Conservation (phyloP, 352 stramenopile genomes). For the Phytopythium oedochilum region DNA sequence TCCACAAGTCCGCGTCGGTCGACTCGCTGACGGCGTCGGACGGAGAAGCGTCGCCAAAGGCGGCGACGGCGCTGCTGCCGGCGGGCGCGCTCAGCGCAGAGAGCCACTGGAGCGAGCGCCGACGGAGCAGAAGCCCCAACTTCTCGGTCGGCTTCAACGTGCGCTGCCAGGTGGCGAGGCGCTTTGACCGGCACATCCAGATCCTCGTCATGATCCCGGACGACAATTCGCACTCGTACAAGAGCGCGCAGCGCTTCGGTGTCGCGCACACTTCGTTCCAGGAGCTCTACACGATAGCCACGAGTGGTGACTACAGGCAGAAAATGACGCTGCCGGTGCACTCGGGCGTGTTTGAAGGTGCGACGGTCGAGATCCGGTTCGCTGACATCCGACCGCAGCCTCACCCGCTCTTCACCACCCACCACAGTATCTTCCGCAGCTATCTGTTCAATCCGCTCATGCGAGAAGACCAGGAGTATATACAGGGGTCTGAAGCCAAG, state of each 20-base stretch:
- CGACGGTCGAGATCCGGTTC: slow-evolving; percentile 61
- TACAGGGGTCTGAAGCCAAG: slow-evolving; percentile 46
- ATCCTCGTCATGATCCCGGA: slow-evolving; percentile 79
- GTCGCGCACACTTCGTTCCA: slow-evolving; percentile 76
- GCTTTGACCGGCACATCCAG: slow-evolving; percentile 64
- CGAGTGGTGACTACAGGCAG: slow-evolving; percentile 50
- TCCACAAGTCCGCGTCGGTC: slow-evolving; percentile 3
- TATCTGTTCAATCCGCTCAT: slow-evolving; percentile 69
- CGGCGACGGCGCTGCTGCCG: background rate
- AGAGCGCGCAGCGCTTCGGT: slow-evolving; percentile 62
- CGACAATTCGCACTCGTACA: slow-evolving; percentile 55
- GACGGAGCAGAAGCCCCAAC: slow-evolving; percentile 50
- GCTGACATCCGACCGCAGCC: slow-evolving; percentile 34
- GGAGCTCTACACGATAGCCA: slow-evolving; percentile 65
- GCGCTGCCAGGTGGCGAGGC: slow-evolving; percentile 32
- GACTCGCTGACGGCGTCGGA: slow-evolving; percentile 1
- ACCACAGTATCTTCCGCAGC: slow-evolving; percentile 49
- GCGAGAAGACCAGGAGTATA: slow-evolving; percentile 38
- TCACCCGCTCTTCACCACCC: slow-evolving; percentile 42
- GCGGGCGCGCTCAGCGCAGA: slow-evolving; percentile 38
- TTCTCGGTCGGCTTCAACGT: slow-evolving; percentile 72
- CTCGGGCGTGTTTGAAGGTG: slow-evolving; percentile 52
- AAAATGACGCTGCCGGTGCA: slow-evolving; percentile 64
- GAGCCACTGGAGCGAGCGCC: slow-evolving; percentile 68
- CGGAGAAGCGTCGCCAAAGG: slow-evolving; percentile 1